A percentile compares a stretch with the other conserved stretches of the same genome.
Evolutionary conservation across 1,139 yeast species (phyloP).

Genomic region (Yarrowia galli): DNA sequence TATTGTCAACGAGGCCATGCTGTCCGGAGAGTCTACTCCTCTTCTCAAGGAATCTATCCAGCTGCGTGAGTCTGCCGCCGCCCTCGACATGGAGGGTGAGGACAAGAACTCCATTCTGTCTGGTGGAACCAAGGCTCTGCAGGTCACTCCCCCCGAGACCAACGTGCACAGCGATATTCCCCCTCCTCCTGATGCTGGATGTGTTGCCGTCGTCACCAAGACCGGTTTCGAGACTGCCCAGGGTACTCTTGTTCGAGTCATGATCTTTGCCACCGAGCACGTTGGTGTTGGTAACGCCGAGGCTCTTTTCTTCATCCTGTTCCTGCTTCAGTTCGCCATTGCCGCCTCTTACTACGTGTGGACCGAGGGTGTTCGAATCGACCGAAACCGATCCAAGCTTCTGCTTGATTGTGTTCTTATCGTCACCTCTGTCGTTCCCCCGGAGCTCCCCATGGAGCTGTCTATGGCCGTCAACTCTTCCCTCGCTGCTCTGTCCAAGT

Average conservation of each 20-base stretch:
- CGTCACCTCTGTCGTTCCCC: slow-evolving; percentile 97
- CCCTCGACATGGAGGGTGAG: slow-evolving; percentile 74
- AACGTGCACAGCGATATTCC: slow-evolving; percentile 42
- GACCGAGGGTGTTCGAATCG: slow-evolving; percentile 96
- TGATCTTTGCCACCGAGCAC: slow-evolving; percentile 96
- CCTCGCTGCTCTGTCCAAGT: slow-evolving; percentile 83
- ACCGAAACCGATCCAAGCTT: slow-evolving; percentile 91
- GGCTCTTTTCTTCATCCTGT: slow-evolving; percentile 89
- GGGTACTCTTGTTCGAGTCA: slow-evolving; percentile 95
- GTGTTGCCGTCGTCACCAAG: slow-evolving; percentile 85
- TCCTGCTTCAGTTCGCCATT: slow-evolving; percentile 87
- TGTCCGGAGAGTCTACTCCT: slow-evolving; percentile 98
- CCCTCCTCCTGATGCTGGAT: slow-evolving; percentile 83
- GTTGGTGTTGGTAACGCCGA: slow-evolving; percentile 96
- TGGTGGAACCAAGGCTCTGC: slow-evolving; percentile 97
- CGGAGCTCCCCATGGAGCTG: slow-evolving; percentile 98
- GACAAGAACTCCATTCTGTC: slow-evolving; percentile 90
- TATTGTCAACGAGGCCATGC: slow-evolving; percentile 96
- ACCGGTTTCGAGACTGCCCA: slow-evolving; percentile 98
- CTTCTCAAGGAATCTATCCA: slow-evolving; percentile 88
- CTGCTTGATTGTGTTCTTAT: slow-evolving; percentile 94
- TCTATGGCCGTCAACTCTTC: slow-evolving; percentile 98
- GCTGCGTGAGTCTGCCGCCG: slow-evolving; percentile 77
- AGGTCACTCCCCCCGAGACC: slow-evolving; percentile 75
- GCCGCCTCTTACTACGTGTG: slow-evolving; percentile 98